Evolutionary conservation across 306 rosid genomes (phyloP).

Genomic region (barrel medic (Medicago truncatula)): MtrunA17r5.0-ANR NC_053046.1:10526001-10526500

Average conservation of each 20-base stretch:
- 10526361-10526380: slow-evolving; percentile 47
- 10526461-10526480: slow-evolving; percentile 67
- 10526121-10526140: background rate
- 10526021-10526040: slow-evolving; percentile 41
- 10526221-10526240: background rate
- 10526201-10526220: background rate
- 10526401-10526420: slow-evolving; percentile 60
- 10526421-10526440: slow-evolving; percentile 72
- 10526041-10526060: slow-evolving; percentile 8
- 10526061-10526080: background rate
- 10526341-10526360: slow-evolving; percentile 31
- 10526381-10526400: slow-evolving; percentile 63
- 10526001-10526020: slow-evolving; percentile 46
- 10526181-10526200: background rate
- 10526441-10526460: slow-evolving; percentile 56
- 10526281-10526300: background rate
- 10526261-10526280: background rate
- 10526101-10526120: background rate
- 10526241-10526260: slow-evolving; percentile 4
- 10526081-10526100: background rate
- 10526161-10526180: background rate
- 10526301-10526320: slow-evolving; percentile 23
- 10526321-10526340: slow-evolving; percentile 4
- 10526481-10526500: slow-evolving; percentile 68
- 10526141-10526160: background rate